Percentiles rank a stretch among this genome's conserved stretches.
Conservation (phyloP, 495 filamentous ascomycete genomes). For the Podospora bellae-mahoneyi region DNA sequence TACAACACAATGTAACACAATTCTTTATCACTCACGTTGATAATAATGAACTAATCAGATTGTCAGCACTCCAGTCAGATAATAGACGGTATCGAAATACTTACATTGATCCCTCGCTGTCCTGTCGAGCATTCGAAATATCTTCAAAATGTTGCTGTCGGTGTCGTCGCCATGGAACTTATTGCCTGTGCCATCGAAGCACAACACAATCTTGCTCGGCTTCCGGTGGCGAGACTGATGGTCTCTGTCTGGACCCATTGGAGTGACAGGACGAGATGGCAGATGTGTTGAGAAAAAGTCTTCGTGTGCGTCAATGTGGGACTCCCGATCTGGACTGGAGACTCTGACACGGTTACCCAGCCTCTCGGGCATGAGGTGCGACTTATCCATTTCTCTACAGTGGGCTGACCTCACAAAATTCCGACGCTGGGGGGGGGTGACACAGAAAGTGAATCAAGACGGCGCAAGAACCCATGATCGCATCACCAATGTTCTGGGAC, state of each 20-base stretch:
- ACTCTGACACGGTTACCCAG: constrained; percentile 4
- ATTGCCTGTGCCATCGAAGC: constrained; percentile 89
- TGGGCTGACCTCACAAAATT: constrained; percentile 1
- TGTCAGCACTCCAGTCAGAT: constrained; percentile 12
- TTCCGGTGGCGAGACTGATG: constrained; percentile 10
- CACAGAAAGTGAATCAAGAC: neutral
- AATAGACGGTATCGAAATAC: constrained; percentile 14
- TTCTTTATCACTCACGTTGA: constrained; percentile 47
- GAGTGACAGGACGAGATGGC: constrained; percentile 26
- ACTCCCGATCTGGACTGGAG: constrained; percentile 6
- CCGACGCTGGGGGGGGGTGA: neutral
- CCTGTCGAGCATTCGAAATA: constrained; percentile 65
- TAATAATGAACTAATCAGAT: constrained; percentile 59
- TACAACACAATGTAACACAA: neutral
- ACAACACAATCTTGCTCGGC: constrained; percentile 62
- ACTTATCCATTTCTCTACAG: constrained; percentile 25
- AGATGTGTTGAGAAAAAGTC: constrained; percentile 29
- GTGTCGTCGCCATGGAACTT: constrained; percentile 77
- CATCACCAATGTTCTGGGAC: neutral
- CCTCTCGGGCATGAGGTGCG: constrained; percentile 24
- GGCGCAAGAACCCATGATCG: neutral
- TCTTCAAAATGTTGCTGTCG: constrained; percentile 88
- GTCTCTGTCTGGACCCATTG: constrained; percentile 13
- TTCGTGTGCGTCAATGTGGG: constrained; percentile 9
- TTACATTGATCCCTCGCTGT: constrained; percentile 50